Conservation (phyloP, 495 filamentous ascomycete genomes). For the Saxophila tyrrhenica region DNA sequence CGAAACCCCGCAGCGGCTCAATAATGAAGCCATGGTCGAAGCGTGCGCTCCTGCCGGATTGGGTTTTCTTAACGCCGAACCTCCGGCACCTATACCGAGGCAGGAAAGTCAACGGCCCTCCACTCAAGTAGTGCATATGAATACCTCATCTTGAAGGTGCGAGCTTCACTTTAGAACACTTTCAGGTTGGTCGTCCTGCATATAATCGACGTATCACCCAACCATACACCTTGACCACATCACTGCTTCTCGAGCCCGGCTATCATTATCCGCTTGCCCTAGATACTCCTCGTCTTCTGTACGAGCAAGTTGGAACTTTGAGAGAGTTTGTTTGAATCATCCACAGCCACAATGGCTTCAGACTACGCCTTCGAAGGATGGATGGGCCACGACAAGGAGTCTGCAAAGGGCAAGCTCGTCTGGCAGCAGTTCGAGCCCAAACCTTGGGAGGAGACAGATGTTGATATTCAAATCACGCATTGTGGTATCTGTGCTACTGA, state of each 20-base stretch:
- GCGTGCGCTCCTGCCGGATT: not conserved
- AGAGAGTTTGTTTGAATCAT: no score
- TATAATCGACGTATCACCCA: no score
- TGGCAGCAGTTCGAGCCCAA: slow-evolving; percentile 58
- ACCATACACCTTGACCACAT: no score
- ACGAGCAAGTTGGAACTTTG: no score
- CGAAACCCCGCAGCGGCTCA: no score
- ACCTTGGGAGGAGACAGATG: slow-evolving; percentile 62
- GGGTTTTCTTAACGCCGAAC: not conserved
- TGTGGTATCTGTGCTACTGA: slow-evolving; percentile 79
- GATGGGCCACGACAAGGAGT: slow-evolving; percentile 52
- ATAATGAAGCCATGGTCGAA: no score
- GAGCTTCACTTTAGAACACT: no score
- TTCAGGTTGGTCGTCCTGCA: no score
- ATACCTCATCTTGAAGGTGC: no score
- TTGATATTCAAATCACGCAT: slow-evolving; percentile 68
- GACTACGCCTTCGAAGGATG: slow-evolving; percentile 61
- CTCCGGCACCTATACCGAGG: not conserved
- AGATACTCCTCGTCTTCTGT: no score
- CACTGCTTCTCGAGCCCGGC: not conserved
- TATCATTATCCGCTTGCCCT: not conserved
- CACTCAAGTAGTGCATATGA: no score
- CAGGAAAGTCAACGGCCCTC: no score
- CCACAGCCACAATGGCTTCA: not conserved
- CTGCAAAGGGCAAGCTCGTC: slow-evolving; percentile 46